Conservation (phyloP, 331 rosid species). For the Ulmus americana region DNA sequence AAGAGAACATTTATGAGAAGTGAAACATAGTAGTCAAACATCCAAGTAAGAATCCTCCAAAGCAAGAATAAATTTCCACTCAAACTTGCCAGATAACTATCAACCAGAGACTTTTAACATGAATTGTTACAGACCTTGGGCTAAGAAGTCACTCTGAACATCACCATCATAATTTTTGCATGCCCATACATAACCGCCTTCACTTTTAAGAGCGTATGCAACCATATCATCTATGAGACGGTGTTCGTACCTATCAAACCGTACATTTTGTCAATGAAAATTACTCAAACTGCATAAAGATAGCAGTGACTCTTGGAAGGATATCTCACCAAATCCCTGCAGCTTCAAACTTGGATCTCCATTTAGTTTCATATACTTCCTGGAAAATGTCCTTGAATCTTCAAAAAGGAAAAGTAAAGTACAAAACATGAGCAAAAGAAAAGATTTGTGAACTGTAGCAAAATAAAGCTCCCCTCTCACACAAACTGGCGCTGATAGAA, state of each 20-base stretch:
- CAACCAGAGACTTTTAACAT: neutral
- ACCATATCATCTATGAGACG: constrained; percentile 96
- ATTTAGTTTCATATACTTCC: constrained; percentile 80
- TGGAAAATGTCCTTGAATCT: constrained; percentile 97
- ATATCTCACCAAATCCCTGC: constrained; percentile 77
- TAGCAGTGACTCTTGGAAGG: constrained; percentile 1
- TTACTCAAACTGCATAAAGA: neutral
- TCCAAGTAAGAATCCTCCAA: neutral
- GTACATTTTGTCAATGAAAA: constrained; percentile 10
- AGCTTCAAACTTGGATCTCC: constrained; percentile 82
- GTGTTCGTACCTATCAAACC: constrained; percentile 73
- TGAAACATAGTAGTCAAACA: neutral
- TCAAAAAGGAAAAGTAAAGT: constrained; percentile 16
- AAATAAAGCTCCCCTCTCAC: neutral
- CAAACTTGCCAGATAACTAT: constrained; percentile 6
- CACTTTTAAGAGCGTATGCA: constrained; percentile 92
- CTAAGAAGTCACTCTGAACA: constrained; percentile 92
- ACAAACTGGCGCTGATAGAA: neutral
- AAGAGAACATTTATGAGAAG: constrained; percentile 1
- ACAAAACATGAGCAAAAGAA: neutral
- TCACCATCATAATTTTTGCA: constrained; percentile 96
- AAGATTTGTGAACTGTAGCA: neutral
- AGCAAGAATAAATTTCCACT: neutral
- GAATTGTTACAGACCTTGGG: constrained; percentile 63
- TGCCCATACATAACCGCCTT: constrained; percentile 99